phyloP scores from a whole-genome alignment of 257 asterid species.

The Solanum neorickii region DNA sequence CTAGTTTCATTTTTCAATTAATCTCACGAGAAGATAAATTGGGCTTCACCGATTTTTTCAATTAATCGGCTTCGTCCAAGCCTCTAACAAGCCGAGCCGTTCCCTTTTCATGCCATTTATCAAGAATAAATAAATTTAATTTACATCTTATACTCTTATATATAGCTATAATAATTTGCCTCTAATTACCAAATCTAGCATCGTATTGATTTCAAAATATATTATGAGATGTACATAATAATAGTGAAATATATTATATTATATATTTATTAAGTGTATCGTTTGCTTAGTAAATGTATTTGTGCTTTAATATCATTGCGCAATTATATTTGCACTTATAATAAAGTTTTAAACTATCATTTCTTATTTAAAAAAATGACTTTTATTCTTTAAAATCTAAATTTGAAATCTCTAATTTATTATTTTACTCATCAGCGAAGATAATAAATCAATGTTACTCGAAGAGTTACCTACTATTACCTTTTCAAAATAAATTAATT shows the following conservation, averaged over 20 bases:
- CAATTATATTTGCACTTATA: neutral
- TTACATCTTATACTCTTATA: neutral
- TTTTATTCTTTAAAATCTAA: too few species aligned
- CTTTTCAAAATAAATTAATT: neutral
- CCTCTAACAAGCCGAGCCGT: neutral
- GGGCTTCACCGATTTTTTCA: neutral
- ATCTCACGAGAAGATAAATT: conserved; percentile 1
- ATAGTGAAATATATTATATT: too few species aligned
- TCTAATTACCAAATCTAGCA: neutral
- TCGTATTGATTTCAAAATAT: neutral
- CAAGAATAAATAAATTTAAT: too few species aligned
- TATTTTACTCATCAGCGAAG: neutral
- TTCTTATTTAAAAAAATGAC: neutral
- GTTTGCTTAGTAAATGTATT: too few species aligned
- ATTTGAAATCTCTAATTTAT: neutral
- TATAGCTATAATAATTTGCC: neutral
- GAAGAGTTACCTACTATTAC: neutral
- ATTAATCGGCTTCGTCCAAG: conserved; percentile 2
- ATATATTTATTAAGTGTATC: neutral
- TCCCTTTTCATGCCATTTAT: neutral
- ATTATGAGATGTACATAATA: neutral
- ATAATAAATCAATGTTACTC: neutral
- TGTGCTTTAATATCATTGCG: too few species aligned
- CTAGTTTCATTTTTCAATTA: neutral
- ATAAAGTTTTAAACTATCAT: too few species aligned